Percentiles rank a stretch among this genome's conserved stretches.
phyloP scores from a whole-genome alignment of 2,329 filamentous ascomycete species.

The Alternaria dauci region DNA sequence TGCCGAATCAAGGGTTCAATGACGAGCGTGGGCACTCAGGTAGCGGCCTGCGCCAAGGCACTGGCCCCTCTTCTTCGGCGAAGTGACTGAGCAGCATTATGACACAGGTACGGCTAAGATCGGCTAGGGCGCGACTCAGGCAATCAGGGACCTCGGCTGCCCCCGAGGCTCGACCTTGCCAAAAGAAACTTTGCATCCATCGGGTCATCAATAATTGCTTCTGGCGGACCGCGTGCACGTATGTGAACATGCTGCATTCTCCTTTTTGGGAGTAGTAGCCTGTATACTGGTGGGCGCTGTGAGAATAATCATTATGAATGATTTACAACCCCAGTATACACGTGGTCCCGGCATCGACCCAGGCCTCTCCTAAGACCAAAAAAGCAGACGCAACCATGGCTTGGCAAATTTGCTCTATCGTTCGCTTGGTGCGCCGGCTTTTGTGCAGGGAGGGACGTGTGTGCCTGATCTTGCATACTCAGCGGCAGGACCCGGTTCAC shows the following conservation, averaged over 20 bases:
- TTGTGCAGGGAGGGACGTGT: neutral
- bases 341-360: neutral
- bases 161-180: neutral
- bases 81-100: neutral
- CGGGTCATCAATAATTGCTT: neutral
- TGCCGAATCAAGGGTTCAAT: neutral
- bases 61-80: neutral
- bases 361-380: neutral
- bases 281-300: neutral
- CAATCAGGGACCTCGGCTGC: neutral
- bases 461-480: neutral
- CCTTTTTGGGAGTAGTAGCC: neutral
- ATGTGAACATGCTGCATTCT: neutral
- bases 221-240: neutral
- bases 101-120: neutral
- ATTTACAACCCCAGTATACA: neutral
- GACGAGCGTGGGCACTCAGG: neutral
- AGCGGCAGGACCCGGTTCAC: neutral
- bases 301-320: neutral
- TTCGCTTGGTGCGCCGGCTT: neutral
- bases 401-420: neutral
- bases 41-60: neutral
- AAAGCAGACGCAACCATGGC: neutral
- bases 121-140: neutral
- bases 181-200: neutral